phyloP scores from a whole-genome alignment of 805 yeast genomes.

The Debaryomyces hansenii region DNA sequence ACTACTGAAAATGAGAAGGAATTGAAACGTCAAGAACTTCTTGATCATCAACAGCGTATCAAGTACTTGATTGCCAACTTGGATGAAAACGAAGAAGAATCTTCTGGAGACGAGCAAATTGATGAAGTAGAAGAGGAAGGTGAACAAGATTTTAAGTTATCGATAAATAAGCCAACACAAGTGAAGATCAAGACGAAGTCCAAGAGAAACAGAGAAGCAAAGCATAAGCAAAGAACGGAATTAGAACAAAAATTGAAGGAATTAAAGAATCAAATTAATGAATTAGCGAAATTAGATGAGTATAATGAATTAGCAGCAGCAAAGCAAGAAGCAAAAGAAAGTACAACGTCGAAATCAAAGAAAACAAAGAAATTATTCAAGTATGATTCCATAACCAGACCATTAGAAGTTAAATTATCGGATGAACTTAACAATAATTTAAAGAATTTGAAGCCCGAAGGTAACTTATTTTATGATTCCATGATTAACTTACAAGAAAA shows the following conservation, averaged over 20 bases:
- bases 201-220: slow-evolving; percentile 70
- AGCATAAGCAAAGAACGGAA: slow-evolving; percentile 57
- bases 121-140: slow-evolving; percentile 31
- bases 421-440: slow-evolving; percentile 87
- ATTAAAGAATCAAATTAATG: slow-evolving; percentile 59
- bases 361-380: slow-evolving; percentile 42
- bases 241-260: slow-evolving; percentile 58
- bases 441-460: slow-evolving; percentile 86
- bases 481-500: slow-evolving; percentile 78
- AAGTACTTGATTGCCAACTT: slow-evolving; percentile 62
- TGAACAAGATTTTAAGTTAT: slow-evolving; percentile 46
- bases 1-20: slow-evolving; percentile 66
- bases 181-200: slow-evolving; percentile 73
- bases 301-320: slow-evolving; percentile 21
- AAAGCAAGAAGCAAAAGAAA: slow-evolving; percentile 14
- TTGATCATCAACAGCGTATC: slow-evolving; percentile 64
- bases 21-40: slow-evolving; percentile 57
- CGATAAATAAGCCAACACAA: slow-evolving; percentile 69
- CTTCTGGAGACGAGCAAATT: slow-evolving; percentile 34
- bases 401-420: slow-evolving; percentile 77
- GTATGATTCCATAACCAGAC: slow-evolving; percentile 40
- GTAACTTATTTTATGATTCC: slow-evolving; percentile 78
- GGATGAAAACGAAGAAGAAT: slow-evolving; percentile 56
- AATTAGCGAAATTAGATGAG: slow-evolving; percentile 47
- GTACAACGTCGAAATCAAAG: slow-evolving; percentile 19